These are phyloP conservation scores for Lyophyllum shimeji DNA, from an alignment of 768 basidiomycete species.

Conservation along the genomic window DNA sequence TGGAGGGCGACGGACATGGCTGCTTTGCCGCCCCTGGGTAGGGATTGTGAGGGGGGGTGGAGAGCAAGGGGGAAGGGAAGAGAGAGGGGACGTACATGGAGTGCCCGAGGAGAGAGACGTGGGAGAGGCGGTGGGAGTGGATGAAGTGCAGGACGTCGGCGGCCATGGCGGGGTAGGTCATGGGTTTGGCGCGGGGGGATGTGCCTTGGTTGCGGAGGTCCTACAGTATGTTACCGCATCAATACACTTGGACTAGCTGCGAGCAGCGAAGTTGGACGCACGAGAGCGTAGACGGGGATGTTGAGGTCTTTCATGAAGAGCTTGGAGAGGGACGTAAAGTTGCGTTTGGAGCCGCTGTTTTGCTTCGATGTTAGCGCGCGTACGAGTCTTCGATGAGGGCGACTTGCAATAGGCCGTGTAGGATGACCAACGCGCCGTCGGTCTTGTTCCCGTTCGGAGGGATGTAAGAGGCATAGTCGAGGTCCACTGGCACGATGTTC, in stretches of 20 bases:
- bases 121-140: slow-evolving; percentile 42
- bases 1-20: slow-evolving; percentile 66
- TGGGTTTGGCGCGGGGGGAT: slow-evolving; percentile 69
- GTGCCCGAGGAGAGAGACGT: slow-evolving; percentile 78
- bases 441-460: slow-evolving; percentile 23
- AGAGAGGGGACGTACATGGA: slow-evolving; percentile 71
- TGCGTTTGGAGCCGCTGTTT: slow-evolving; percentile 77
- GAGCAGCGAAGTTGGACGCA: slow-evolving; percentile 5
- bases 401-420: slow-evolving; percentile 61
- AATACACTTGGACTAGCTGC: no score
- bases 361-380: not conserved
- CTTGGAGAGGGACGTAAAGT: slow-evolving; percentile 78
- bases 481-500: slow-evolving; percentile 12
- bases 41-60: no score
- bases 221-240: not conserved
- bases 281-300: slow-evolving; percentile 70
- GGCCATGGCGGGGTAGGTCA: slow-evolving; percentile 77
- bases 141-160: slow-evolving; percentile 73
- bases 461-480: slow-evolving; percentile 17
- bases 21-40: slow-evolving; percentile 85
- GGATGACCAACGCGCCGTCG: slow-evolving; percentile 47
- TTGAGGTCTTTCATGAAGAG: slow-evolving; percentile 58
- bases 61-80: no score
- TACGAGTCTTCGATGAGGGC: not conserved
- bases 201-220: slow-evolving; percentile 81